Base-by-base conservation (phyloP, 2,329 filamentous ascomycete species). In the Lasiodiplodia gonubiensis region DNA sequence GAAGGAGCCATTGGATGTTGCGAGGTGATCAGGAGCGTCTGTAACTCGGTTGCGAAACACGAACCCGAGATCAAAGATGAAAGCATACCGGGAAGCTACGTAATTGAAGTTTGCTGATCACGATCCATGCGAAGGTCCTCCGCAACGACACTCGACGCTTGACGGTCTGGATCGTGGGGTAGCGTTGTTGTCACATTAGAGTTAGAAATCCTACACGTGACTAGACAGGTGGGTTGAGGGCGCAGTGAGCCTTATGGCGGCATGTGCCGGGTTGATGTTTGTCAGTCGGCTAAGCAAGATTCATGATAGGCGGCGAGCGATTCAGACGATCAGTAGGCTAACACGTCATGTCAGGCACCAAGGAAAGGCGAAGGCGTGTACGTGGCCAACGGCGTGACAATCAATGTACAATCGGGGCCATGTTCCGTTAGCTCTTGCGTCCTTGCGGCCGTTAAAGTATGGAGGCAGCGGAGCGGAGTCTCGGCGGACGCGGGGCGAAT, bases 401-500 rank as follows among this genome's bases (percentile, higher is more conserved):
- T 35, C 57, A 49, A 49, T 35, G 18, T 49, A n/a, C 39, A 61
- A 46, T 6, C 51, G 53, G 55, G 46, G n/a, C 4, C 35, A 14
- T 16, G 35, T 8, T 23, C 55, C 21, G 54, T 27, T 37, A 54
- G 54, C 37, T 14, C 12, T 46, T 7, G 7, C 2, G n/a, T 14
- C 39, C n/a, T 25, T 57, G 42, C 27, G 23, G 39, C 23, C 54
- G 54, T 27, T 11, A n/a, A 23, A 11, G 18, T 25, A 14, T 37
- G 49, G 18, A 18, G 30, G 52, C 52, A 37, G 59, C 46, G 59
- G 59, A 63, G 57, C 25, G 42, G 25, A 48, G 27, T 27, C 39
- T 60, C 55, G 37, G 55, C 27, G 25, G 10, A 27, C 18, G 30
- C 57, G 57, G 57, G 42, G 59, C 59, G 42, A 35, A 37, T 51